A percentile compares a stretch with the other conserved stretches of the same genome.
phyloP scores from a whole-genome alignment of 208 protist species.

The Trypanosoma mega region DNA sequence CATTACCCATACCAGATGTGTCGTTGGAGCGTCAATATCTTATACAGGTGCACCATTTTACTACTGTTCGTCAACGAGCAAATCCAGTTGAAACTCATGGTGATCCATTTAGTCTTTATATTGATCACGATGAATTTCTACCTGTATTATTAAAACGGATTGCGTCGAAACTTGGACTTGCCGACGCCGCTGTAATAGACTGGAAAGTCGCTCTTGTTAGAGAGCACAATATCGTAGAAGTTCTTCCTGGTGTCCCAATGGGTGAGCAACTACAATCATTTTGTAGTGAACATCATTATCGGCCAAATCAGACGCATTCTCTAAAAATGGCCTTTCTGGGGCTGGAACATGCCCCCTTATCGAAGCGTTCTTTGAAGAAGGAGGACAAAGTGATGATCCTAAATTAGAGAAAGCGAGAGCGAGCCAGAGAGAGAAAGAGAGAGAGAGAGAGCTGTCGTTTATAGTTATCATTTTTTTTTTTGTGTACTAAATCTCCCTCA shows the following conservation, averaged over 20 bases:
- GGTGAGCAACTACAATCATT: slow-evolving; percentile 61
- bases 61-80: slow-evolving; percentile 54
- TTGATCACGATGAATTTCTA: slow-evolving; percentile 55
- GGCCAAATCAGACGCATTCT: slow-evolving; percentile 63
- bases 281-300: slow-evolving; percentile 45
- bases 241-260: slow-evolving; percentile 57
- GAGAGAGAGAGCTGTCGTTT: too few species aligned
- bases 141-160: slow-evolving; percentile 60
- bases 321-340: slow-evolving; percentile 79
- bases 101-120: slow-evolving; percentile 83
- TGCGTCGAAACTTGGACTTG: slow-evolving; percentile 69
- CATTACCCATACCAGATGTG: slow-evolving; percentile 47
- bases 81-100: slow-evolving; percentile 79
- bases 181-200: slow-evolving; percentile 64
- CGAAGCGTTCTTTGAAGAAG: slow-evolving; percentile 42
- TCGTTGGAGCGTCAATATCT: slow-evolving; percentile 49
- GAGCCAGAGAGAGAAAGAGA: too few species aligned
- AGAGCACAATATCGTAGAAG: slow-evolving; percentile 59
- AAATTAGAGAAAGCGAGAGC: too few species aligned
- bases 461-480: slow-evolving; percentile 7
- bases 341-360: slow-evolving; percentile 73
- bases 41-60: slow-evolving; percentile 82
- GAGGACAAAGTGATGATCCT: slow-evolving; percentile 81
- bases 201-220: slow-evolving; percentile 87
- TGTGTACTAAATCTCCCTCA: neutral